Conservation (phyloP, 192 early-diverging fungal species). For the Gonapodya prolifera region DNA sequence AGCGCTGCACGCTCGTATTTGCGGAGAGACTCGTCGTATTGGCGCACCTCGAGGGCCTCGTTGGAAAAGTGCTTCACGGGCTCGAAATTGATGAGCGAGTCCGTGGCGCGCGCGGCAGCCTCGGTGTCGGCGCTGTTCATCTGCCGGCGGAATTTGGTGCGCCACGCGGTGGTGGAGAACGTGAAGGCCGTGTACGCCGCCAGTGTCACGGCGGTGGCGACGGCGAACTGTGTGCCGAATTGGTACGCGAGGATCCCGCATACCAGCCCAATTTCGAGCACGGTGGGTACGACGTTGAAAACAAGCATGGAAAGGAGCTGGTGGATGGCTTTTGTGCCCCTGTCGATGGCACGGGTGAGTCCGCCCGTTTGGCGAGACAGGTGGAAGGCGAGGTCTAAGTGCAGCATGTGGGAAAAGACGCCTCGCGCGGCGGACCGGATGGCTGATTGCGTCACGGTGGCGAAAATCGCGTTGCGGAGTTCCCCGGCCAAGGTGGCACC, state of each 20-base stretch:
- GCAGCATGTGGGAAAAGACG: conserved; percentile 82
- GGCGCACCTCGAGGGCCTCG: conserved; percentile 76
- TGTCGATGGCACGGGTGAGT: conserved; percentile 89
- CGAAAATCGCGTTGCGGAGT: conserved; percentile 87
- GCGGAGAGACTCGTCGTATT: conserved; percentile 74
- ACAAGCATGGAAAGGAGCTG: conserved; percentile 90
- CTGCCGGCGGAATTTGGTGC: conserved; percentile 65
- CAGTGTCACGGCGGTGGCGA: conserved; percentile 54
- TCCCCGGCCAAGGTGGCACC: conserved; percentile 74
- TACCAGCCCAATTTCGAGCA: conserved; percentile 89
- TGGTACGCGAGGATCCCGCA: conserved; percentile 71
- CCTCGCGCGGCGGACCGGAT: conserved; percentile 74
- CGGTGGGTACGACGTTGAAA: conserved; percentile 89
- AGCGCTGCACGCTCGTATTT: conserved; percentile 94
- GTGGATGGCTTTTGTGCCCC: conserved; percentile 91
- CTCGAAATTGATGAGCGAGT: conserved; percentile 95
- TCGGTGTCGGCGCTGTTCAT: conserved; percentile 95
- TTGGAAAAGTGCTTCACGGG: conserved; percentile 96
- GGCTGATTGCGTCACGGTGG: conserved; percentile 83
- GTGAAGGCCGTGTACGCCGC: conserved; percentile 40
- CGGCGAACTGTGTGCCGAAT: conserved; percentile 58
- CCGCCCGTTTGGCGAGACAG: conserved; percentile 91
- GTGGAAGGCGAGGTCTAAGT: conserved; percentile 85
- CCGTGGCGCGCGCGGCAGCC: conserved; percentile 85
- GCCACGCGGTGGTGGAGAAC: conserved; percentile 72